Evolutionary conservation across 768 basidiomycete genomes (phyloP).

Genomic region (Auriculariales sp.): DNA sequence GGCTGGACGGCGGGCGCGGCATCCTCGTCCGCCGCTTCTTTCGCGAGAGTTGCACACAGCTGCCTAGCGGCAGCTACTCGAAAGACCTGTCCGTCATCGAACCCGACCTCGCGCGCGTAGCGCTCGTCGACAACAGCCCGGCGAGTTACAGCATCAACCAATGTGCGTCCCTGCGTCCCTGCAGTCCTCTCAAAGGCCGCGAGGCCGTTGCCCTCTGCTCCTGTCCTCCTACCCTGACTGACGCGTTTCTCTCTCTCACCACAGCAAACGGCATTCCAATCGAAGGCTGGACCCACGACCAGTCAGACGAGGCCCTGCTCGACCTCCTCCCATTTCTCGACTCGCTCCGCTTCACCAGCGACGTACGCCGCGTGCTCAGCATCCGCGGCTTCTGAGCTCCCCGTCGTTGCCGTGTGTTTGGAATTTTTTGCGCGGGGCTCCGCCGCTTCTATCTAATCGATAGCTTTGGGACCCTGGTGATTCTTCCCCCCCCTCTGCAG

Average conservation of each 20-base stretch:
- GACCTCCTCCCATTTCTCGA: conserved; percentile 93
- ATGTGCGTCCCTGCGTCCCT: conserved; percentile 57
- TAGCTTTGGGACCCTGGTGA: too few relatives aligned
- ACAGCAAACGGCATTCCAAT: conserved; percentile 96
- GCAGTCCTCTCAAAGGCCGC: too few relatives aligned
- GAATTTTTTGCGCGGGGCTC: too few relatives aligned
- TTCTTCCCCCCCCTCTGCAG: too few relatives aligned
- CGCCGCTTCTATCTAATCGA: too few relatives aligned
- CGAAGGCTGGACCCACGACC: conserved; percentile 98
- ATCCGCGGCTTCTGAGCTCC: conserved; percentile 42
- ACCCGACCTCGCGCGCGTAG: conserved; percentile 79
- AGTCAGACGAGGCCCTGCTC: conserved; percentile 88
- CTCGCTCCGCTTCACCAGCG: conserved; percentile 87
- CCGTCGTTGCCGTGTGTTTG: too few relatives aligned
- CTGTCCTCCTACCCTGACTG: not conserved
- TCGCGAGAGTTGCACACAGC: conserved; percentile 89
- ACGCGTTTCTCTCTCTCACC: not conserved
- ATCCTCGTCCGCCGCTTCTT: conserved; percentile 82
- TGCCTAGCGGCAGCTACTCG: conserved; percentile 86
- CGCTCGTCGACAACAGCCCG: conserved; percentile 93
- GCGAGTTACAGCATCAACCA: conserved; percentile 84
- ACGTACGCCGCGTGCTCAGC: conserved; percentile 86
- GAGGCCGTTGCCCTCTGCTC: not conserved
- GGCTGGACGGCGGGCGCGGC: conserved; percentile 90
- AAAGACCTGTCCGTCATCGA: conserved; percentile 87